Evolutionary conservation across 179 eudicot genomes (phyloP).

Genomic region (Silene noctiflora): DNA sequence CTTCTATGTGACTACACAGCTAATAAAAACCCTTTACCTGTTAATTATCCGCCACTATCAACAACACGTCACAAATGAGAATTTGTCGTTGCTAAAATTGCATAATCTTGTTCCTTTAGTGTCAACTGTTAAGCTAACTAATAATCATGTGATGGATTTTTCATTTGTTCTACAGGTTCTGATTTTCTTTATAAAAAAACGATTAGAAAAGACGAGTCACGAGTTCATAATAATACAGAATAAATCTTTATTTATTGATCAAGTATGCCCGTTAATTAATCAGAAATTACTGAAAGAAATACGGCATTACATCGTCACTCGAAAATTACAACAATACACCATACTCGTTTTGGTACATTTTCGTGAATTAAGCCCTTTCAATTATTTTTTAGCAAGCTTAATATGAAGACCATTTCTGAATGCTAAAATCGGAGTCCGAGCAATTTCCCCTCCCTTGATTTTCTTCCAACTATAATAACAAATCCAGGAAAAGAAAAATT

Average conservation of each 20-base stretch:
- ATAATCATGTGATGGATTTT: no score
- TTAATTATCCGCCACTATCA: neutral
- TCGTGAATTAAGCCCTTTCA: neutral
- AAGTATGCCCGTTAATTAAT: neutral
- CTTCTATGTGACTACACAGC: no score
- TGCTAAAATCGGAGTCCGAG: slow-evolving; percentile 39
- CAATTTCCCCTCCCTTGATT: slow-evolving; percentile 51
- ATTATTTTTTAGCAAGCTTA: slow-evolving; percentile 30
- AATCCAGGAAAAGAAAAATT: neutral
- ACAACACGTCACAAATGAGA: no score
- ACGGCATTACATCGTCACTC: neutral
- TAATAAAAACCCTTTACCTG: neutral
- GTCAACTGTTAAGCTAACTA: no score
- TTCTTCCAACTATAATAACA: slow-evolving; percentile 35
- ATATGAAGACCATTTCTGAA: slow-evolving; percentile 44
- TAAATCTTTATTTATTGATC: neutral
- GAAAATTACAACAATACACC: neutral
- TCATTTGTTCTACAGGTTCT: no score
- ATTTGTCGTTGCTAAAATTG: no score
- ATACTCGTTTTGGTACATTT: neutral
- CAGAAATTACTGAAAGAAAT: neutral
- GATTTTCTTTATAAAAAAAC: no score
- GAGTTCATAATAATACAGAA: neutral
- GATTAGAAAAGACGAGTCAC: neutral
- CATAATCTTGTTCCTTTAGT: no score